phyloP scores from a whole-genome alignment of 2,329 filamentous ascomycete species.

The Pseudogymnoascus sp. region DNA sequence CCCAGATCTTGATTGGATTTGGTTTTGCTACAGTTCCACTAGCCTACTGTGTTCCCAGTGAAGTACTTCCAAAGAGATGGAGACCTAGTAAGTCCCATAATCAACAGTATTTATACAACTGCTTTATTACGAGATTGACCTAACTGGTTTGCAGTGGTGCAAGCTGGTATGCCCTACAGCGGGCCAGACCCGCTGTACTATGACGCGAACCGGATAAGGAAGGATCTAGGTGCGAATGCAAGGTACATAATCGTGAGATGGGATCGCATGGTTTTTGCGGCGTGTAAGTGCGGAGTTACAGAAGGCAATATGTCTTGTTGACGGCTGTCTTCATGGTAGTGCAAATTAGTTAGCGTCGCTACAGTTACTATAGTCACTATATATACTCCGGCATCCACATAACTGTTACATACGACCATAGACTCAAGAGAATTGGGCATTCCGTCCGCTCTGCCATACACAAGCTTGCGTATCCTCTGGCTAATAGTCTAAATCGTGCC shows the following conservation, averaged over 20 bases:
- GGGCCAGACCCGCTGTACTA: constrained; percentile 23
- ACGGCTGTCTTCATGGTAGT: neutral
- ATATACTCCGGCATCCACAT: too few relatives aligned
- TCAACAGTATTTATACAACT: neutral
- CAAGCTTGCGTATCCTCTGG: too few relatives aligned
- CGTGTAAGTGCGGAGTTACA: constrained; percentile 23
- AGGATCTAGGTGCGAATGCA: constrained; percentile 17
- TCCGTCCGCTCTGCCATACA: too few relatives aligned
- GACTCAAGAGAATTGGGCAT: too few relatives aligned
- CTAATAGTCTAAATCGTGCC: too few relatives aligned
- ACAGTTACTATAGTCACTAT: too few relatives aligned
- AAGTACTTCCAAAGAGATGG: constrained; percentile 12
- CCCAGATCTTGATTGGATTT: constrained; percentile 14
- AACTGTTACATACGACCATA: too few relatives aligned
- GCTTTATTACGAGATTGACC: neutral
- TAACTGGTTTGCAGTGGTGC: constrained; percentile 1
- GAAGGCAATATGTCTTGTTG: neutral
- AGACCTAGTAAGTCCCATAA: constrained; percentile 12
- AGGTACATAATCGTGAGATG: constrained; percentile 29
- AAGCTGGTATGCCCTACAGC: constrained; percentile 8
- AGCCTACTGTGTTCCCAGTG: constrained; percentile 13
- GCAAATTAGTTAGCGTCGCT: neutral
- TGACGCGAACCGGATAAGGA: constrained; percentile 23
- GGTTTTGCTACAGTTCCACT: constrained; percentile 13
- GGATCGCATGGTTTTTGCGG: constrained; percentile 32